A percentile compares a stretch with the other conserved stretches of the same genome.
These are phyloP conservation scores for Candida andamanensis DNA, from an alignment of 805 yeast genomes.

Conservation along the genomic window DNA sequence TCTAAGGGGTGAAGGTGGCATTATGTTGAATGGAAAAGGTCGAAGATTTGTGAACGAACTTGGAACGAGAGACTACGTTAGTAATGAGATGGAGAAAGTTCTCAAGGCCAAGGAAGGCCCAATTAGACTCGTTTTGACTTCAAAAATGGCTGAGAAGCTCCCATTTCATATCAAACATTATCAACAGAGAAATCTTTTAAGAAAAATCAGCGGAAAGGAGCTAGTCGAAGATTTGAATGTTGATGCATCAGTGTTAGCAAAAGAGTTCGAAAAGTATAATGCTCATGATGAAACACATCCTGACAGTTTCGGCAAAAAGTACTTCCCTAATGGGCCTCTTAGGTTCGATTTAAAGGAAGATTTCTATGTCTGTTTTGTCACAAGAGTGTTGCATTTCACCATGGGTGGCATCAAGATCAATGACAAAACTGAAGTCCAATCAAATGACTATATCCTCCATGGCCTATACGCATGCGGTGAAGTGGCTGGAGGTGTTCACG, in stretches of 20 bases:
- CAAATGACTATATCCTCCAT: constrained; percentile 20
- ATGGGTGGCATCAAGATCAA: constrained; percentile 67
- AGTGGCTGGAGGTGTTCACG: constrained; percentile 66
- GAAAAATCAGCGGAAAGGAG: constrained; percentile 38
- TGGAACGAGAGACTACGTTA: constrained; percentile 55
- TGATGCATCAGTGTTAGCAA: constrained; percentile 18
- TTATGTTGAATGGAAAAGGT: constrained; percentile 47
- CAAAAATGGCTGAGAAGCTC: constrained; percentile 40
- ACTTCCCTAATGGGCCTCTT: constrained; percentile 46
- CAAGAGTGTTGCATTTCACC: constrained; percentile 60
- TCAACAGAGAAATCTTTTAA: constrained; percentile 51
- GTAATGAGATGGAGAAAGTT: constrained; percentile 50
- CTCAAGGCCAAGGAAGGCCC: constrained; percentile 38
- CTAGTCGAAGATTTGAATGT: constrained; percentile 37
- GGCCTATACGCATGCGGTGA: constrained; percentile 65
- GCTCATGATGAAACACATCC: constrained; percentile 37
- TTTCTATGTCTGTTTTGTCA: constrained; percentile 49
- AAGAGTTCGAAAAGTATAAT: constrained; percentile 38
- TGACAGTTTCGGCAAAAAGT: constrained; percentile 43
- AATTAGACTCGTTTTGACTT: constrained; percentile 46
- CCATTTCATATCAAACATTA: constrained; percentile 54
- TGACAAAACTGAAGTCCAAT: constrained; percentile 37
- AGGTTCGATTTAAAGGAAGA: constrained; percentile 23
- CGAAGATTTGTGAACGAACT: constrained; percentile 58
- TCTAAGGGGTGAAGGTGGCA: constrained; percentile 61